Conservation (phyloP, 305 asterid species). For the Solanum hybrid region DNA sequence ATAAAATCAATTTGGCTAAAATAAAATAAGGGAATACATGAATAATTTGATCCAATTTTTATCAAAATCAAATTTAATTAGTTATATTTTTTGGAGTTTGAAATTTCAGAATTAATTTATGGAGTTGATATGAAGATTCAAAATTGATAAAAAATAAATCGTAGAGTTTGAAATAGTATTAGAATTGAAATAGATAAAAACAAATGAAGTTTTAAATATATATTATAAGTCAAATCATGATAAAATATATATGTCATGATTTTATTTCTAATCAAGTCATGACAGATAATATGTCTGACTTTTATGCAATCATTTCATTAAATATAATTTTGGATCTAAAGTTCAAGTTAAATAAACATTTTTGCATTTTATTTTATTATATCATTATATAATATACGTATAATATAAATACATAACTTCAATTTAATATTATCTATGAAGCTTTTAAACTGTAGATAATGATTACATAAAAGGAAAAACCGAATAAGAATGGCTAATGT, state of each 20-base stretch:
- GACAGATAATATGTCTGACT: no score
- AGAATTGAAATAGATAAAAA: no score
- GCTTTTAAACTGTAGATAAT: not conserved
- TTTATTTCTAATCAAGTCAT: no score
- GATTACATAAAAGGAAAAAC: no score
- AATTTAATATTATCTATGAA: no score
- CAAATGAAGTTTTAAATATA: no score
- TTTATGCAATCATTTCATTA: not conserved
- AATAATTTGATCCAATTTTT: not conserved
- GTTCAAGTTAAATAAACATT: not conserved
- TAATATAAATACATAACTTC: no score
- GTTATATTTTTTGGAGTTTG: not conserved
- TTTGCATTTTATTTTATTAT: no score
- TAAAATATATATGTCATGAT: not conserved
- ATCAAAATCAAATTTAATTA: not conserved
- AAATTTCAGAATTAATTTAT: no score
- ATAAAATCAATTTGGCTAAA: no score
- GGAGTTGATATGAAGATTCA: not conserved
- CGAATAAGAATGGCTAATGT: not conserved
- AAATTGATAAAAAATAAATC: no score
- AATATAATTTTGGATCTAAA: not conserved
- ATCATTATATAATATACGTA: not conserved
- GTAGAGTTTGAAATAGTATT: not conserved
- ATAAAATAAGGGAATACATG: not conserved
- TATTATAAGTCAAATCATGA: not conserved